Base-by-base conservation (phyloP, 805 yeast species). In the Candida sphagnicola region DNA sequence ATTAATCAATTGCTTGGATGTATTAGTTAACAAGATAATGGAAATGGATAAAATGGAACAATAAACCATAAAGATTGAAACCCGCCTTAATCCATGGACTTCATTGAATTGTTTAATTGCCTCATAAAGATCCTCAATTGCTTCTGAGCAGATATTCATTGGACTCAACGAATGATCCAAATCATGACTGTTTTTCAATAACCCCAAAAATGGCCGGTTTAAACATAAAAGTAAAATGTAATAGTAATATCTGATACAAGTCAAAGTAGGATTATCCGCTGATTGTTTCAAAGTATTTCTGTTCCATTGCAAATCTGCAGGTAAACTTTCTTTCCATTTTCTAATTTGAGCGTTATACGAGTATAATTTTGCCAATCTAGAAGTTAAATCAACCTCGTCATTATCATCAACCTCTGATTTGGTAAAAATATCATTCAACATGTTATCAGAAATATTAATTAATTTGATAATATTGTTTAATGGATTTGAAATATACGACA, bases 181-280 rank as follows among this genome's bases (percentile, higher is more conserved):
- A 17, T 45, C 18, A 16, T 26, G 35, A 11, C 43, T 35, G 11
- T 35, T 26, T 19, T 47, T 50, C 15, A 48, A 51, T 12, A 67
- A 49, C 3, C 75, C 79, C 29, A 78, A 69, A 47, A 79, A 78
- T 2, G 83, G 84, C 30, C 80, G 62, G 49, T 79, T 79, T 37
- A 79, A 66, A 40, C 84, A 78, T n/a, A 80, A 59, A 13, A 74
- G 55, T 2, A 77, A 70, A 32, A 80, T 70, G 49, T 79, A 80
- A 52, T 79, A 80, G 48, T 75, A 77, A 48, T 75, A 77, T 49
- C 77, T 62, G 33, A 78, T 72, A 34, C 74, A 65, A 31, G 77
- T 65, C 15, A 68, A 60, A 0, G 79, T 76, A 0, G 83, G 82
- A 46, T 77, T 78, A 31, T 69, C 69, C 10, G 77, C 74, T 13